phyloP scores from a whole-genome alignment of 2,329 filamentous ascomycete genomes.

The Sporothrix inflata region DNA sequence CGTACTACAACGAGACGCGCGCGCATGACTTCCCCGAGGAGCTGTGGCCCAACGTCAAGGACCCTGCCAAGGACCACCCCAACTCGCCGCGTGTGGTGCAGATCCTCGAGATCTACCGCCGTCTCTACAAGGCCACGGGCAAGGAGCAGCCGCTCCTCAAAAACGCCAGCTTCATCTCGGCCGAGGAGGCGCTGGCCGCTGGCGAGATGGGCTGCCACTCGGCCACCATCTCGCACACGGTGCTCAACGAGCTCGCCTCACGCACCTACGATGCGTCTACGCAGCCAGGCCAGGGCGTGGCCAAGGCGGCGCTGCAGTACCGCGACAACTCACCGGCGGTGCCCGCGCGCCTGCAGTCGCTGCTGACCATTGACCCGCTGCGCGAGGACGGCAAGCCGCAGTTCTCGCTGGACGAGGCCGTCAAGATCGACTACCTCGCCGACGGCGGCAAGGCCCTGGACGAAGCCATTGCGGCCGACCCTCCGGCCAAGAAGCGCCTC shows the following conservation, averaged over 20 bases:
- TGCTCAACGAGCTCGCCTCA: conserved; percentile 44
- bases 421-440: conserved; percentile 50
- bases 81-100: conserved; percentile 53
- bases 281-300: conserved; percentile 38
- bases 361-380: conserved; percentile 47
- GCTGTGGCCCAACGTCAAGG: conserved; percentile 52
- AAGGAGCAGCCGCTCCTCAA: conserved; percentile 53
- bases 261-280: conserved; percentile 39
- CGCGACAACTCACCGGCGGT: conserved; percentile 38
- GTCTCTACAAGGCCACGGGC: conserved; percentile 51
- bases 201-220: conserved; percentile 53
- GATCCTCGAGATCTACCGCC: conserved; percentile 52
- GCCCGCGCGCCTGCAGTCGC: conserved; percentile 43
- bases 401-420: conserved; percentile 11
- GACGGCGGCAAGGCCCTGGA: conserved; percentile 49
- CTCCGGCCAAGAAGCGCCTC: conserved; percentile 43
- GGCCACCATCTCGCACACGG: conserved; percentile 48
- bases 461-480: conserved; percentile 47
- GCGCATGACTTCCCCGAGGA: conserved; percentile 47
- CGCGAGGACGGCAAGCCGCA: conserved; percentile 37
- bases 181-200: conserved; percentile 50
- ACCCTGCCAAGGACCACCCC: conserved; percentile 52
- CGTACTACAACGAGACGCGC: conserved; percentile 53
- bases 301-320: conserved; percentile 48
- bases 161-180: conserved; percentile 50